These are phyloP conservation scores for Penicillium paneum DNA, from an alignment of 2,329 filamentous ascomycete species.

Conservation along the genomic window DNA sequence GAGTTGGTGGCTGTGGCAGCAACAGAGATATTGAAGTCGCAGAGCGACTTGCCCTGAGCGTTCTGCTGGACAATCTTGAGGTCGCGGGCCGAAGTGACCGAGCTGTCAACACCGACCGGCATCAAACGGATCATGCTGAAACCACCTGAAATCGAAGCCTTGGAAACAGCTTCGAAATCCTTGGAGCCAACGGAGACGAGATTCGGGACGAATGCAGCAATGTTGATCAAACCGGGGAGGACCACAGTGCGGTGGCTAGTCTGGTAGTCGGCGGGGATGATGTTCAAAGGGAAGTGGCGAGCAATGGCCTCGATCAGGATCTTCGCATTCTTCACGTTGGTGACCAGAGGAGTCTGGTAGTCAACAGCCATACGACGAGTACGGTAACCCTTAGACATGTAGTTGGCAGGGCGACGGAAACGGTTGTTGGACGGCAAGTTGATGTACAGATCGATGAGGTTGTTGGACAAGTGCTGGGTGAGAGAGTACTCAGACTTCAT, in stretches of 20 bases:
- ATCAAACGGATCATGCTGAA: slow-evolving; percentile 80
- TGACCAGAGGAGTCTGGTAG: slow-evolving; percentile 93
- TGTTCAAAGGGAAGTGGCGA: slow-evolving; percentile 78
- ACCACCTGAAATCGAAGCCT: slow-evolving; percentile 69
- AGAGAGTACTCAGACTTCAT: slow-evolving; percentile 96
- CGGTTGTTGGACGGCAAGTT: slow-evolving; percentile 98
- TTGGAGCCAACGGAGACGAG: slow-evolving; percentile 62
- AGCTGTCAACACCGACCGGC: slow-evolving; percentile 69
- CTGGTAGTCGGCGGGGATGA: slow-evolving; percentile 83
- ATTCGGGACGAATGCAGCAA: slow-evolving; percentile 75
- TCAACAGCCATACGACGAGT: slow-evolving; percentile 97
- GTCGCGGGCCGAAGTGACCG: slow-evolving; percentile 69
- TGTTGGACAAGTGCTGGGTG: slow-evolving; percentile 94
- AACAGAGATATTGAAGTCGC: slow-evolving; percentile 78
- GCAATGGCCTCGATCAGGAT: slow-evolving; percentile 92
- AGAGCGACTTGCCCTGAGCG: slow-evolving; percentile 64
- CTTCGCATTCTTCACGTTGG: slow-evolving; percentile 99
- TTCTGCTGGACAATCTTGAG: slow-evolving; percentile 70
- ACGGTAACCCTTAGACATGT: slow-evolving; percentile 96
- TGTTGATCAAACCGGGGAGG: slow-evolving; percentile 72
- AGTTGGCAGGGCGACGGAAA: slow-evolving; percentile 93
- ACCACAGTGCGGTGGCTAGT: slow-evolving; percentile 77
- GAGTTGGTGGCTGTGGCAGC: slow-evolving; percentile 70
- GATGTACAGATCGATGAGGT: slow-evolving; percentile 98
- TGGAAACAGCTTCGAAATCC: slow-evolving; percentile 68